phyloP scores from a whole-genome alignment of 441 rosid species.

The Mallotus repandus region DNA sequence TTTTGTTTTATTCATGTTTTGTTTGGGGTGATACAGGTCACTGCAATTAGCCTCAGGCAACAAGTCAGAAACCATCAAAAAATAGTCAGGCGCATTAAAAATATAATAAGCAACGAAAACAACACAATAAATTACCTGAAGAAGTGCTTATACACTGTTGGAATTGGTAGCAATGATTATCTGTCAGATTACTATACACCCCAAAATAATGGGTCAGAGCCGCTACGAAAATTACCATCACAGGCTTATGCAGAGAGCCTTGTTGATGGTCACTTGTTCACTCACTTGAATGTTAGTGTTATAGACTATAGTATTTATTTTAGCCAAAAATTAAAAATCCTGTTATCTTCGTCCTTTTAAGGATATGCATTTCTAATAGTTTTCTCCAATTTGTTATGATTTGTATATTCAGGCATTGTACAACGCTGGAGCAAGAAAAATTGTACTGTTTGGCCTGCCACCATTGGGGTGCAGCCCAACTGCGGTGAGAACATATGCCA shows the following conservation, averaged over 20 bases:
- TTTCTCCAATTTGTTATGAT: not conserved
- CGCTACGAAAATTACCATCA: not conserved
- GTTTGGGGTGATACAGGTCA: not conserved
- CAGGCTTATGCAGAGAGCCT: conserved; percentile 6
- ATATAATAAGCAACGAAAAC: not conserved
- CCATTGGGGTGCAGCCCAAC: conserved; percentile 20
- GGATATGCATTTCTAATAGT: not conserved
- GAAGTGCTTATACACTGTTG: conserved; percentile 11
- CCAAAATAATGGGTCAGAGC: not conserved
- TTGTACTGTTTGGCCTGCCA: conserved; percentile 2
- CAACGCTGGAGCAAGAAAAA: conserved; percentile 18
- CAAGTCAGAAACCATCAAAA: conserved; percentile 5
- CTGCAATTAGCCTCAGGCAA: not conserved
- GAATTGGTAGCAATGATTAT: conserved; percentile 14
- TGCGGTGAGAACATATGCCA: not conserved
- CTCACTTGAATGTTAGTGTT: conserved; percentile 8
- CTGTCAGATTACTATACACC: not conserved
- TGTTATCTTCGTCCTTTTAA: too few species aligned
- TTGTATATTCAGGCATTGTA: not conserved
- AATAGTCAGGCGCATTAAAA: not conserved
- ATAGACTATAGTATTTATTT: not conserved
- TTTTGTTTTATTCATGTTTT: not conserved
- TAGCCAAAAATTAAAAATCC: too few species aligned
- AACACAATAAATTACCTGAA: not conserved
- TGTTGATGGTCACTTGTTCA: conserved; percentile 10